A percentile compares a stretch with the other conserved stretches of the same genome.
These are phyloP conservation scores for Xylariaceae sp. DNA, from an alignment of 2,329 filamentous ascomycete species.

Conservation along the genomic window DNA sequence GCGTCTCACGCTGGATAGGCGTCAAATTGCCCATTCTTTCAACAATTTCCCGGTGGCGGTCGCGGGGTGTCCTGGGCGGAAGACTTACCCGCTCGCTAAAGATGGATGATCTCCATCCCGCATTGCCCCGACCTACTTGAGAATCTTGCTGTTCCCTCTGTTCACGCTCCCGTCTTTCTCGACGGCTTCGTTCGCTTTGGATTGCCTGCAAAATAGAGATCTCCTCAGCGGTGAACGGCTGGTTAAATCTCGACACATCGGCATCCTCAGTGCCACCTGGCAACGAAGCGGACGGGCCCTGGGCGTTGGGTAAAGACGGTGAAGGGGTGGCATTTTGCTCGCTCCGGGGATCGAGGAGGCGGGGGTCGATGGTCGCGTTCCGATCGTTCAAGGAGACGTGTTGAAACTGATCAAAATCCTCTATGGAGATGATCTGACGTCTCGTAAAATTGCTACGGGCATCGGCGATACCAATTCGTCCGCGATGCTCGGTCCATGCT, in stretches of 20 bases:
- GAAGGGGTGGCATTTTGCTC: slow-evolving; percentile 34
- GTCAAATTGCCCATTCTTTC: slow-evolving; percentile 21
- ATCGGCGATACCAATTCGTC: slow-evolving; percentile 68
- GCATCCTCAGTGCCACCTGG: slow-evolving; percentile 31
- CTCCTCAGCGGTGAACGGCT: slow-evolving; percentile 50
- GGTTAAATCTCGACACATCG: slow-evolving; percentile 43
- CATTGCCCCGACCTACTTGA: slow-evolving; percentile 21
- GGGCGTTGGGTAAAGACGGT: slow-evolving; percentile 35
- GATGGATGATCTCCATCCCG: slow-evolving; percentile 28
- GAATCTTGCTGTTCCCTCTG: slow-evolving; percentile 28
- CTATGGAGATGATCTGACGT: slow-evolving; percentile 64
- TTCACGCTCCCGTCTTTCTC: slow-evolving; percentile 37
- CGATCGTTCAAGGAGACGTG: slow-evolving; percentile 53
- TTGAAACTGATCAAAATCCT: slow-evolving; percentile 52
- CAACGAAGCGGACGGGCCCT: slow-evolving; percentile 26
- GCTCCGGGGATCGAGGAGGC: slow-evolving; percentile 45
- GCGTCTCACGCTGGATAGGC: slow-evolving; percentile 30
- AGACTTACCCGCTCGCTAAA: slow-evolving; percentile 33
- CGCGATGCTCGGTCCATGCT: slow-evolving; percentile 89
- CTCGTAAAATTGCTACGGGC: slow-evolving; percentile 60
- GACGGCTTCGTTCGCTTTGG: slow-evolving; percentile 47
- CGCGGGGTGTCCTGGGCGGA: slow-evolving; percentile 17
- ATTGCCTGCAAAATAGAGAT: slow-evolving; percentile 53
- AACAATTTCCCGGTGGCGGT: slow-evolving; percentile 19
- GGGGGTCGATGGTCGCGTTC: slow-evolving; percentile 49